phyloP scores from a whole-genome alignment of 768 basidiomycete species.

The Mycena rosella region DNA sequence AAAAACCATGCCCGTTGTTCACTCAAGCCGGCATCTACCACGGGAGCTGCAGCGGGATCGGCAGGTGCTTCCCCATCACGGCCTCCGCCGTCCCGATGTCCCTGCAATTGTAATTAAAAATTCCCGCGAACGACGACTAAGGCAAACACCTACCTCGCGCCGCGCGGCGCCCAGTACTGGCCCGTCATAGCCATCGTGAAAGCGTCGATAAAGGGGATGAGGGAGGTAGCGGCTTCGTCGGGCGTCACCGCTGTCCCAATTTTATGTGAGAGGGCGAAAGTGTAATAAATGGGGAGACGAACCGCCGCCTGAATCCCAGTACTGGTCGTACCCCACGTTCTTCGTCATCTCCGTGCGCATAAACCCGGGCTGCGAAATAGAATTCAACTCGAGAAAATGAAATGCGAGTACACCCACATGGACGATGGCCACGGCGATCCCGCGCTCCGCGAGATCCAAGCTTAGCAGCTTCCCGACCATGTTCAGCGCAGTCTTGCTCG shows the following conservation, averaged over 20 bases:
- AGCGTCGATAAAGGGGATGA: constrained; percentile 52
- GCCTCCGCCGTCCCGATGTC: constrained; percentile 61
- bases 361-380: constrained; percentile 56
- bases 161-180: constrained; percentile 61
- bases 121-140: neutral
- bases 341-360: constrained; percentile 63
- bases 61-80: constrained; percentile 54
- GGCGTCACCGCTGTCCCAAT: constrained; percentile 57
- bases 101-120: constrained; percentile 35
- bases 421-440: constrained; percentile 56
- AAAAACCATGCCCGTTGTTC: too few species aligned
- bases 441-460: constrained; percentile 53
- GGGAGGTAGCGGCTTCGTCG: constrained; percentile 53
- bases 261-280: neutral
- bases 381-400: neutral
- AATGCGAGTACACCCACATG: constrained; percentile 48
- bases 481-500: constrained; percentile 61
- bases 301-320: constrained; percentile 60
- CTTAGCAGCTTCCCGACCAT: constrained; percentile 61
- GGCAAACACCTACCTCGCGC: constrained; percentile 47
- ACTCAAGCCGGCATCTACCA: too few species aligned
- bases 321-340: constrained; percentile 57
- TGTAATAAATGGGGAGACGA: constrained; percentile 18
- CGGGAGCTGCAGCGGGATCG: constrained; percentile 55
- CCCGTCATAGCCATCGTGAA: constrained; percentile 53